Evolutionary conservation across 2,329 filamentous ascomycete genomes (phyloP), one percentile per base, ranked within the genome.

Genomic region (Trichoderma sp.): DNA sequence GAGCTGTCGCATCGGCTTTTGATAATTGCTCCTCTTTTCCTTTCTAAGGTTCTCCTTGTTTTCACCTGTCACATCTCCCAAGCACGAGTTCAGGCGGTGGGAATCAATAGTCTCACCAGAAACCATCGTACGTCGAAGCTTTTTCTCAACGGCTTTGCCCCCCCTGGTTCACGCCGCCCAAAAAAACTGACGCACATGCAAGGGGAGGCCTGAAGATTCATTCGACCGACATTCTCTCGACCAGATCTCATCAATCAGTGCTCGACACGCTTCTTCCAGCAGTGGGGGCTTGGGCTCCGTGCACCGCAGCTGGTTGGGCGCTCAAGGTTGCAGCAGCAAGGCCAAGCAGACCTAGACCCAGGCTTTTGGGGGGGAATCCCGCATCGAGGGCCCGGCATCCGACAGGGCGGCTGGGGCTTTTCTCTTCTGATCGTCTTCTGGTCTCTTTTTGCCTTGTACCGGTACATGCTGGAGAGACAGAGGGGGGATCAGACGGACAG

Each of bases 211-310:
- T 51, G 39, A 60, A 51, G 26, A 60, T 60, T 32, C 26, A 14
- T 53, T 70, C 66, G 66, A 70, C 66, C 66, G 66, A 62, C 66
- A 53, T 53, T 62, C 57, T 36, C 66, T 70, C 65, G 36, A 28
- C 53, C 21, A 43, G 32, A 30, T n/a, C 9, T 68, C 66, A 62
- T 70, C 66, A 70, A 70, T 70, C 68, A 70, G 68, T 70, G 68
- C 58, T 70, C 68, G 57, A 70, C 68, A 70, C 68, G 57, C 68
- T 64, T 64, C 68, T 43, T 56, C 47, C 43, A 56, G 32, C 43
- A 18, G 68, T 63, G 68, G 68, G 68, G 68, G 58, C 68, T 70
- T 63, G 60, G 68, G 58, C 68, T 64, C 43, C 43, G 30, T 57
- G 26, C 60, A 57, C 43, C 15, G 68, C 60, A 47, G 32, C 60